These are phyloP conservation scores for Gyrodon lividus DNA, from an alignment of 768 basidiomycete genomes.

Conservation along the genomic window DNA sequence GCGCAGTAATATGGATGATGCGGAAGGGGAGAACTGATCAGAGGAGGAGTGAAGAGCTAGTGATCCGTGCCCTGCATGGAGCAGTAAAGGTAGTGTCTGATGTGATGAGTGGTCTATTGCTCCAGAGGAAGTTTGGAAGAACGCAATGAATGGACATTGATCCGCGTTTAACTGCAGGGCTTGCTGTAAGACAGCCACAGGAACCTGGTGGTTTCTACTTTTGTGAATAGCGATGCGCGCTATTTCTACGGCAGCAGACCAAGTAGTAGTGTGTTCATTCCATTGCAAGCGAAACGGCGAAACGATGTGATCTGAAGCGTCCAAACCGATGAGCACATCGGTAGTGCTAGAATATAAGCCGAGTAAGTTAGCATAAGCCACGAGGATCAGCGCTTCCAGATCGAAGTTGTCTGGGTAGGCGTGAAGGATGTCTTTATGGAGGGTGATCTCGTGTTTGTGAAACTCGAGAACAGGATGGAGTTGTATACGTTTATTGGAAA, in stretches of 20 bases:
- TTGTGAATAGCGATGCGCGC: slow-evolving; percentile 8
- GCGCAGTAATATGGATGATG: slow-evolving; percentile 15
- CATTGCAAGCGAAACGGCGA: slow-evolving; percentile 16
- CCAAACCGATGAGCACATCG: slow-evolving; percentile 22
- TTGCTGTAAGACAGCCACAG: not conserved
- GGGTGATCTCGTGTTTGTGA: slow-evolving; percentile 1
- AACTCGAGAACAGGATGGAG: not conserved
- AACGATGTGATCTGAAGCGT: not conserved
- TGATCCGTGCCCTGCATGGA: slow-evolving; percentile 4
- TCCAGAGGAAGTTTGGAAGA: slow-evolving; percentile 13
- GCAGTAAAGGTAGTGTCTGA: slow-evolving; percentile 9
- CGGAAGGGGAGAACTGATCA: slow-evolving; percentile 11
- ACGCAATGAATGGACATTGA: slow-evolving; percentile 13
- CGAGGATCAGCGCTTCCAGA: slow-evolving; percentile 15
- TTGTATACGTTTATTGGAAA: slow-evolving; percentile 17
- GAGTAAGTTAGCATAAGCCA: slow-evolving; percentile 21
- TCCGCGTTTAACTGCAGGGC: not conserved
- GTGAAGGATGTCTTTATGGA: slow-evolving; percentile 5
- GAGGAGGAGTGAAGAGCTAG: slow-evolving; percentile 17
- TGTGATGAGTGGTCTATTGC: not conserved
- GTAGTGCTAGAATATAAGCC: slow-evolving; percentile 22
- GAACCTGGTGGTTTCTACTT: not conserved
- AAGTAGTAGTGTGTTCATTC: slow-evolving; percentile 17
- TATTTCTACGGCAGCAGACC: slow-evolving; percentile 11
- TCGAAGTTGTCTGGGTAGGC: not conserved